These are phyloP conservation scores for Giardia muris DNA, from an alignment of 208 protist species.

Conservation along the genomic window DNA sequence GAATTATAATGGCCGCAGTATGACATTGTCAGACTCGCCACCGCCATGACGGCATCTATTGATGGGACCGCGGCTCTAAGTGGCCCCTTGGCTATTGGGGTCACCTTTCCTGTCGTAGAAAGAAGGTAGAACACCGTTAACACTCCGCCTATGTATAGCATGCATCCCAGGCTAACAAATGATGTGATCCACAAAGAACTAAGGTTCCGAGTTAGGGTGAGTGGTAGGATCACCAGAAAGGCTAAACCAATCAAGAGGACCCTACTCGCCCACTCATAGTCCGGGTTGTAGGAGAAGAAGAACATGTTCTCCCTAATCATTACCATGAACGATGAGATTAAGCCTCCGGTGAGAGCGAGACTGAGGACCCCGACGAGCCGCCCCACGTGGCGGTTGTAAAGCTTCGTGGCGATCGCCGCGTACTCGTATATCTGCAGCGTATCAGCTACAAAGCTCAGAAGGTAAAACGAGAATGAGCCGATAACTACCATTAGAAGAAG, in stretches of 20 bases:
- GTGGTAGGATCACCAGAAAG: background rate
- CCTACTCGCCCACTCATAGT: background rate
- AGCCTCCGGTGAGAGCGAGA: background rate
- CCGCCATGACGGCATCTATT: background rate
- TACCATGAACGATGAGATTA: background rate
- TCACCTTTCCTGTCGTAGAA: background rate
- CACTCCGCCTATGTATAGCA: background rate
- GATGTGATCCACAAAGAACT: background rate
- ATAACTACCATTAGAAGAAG: background rate
- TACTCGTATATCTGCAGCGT: background rate
- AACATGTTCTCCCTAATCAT: background rate
- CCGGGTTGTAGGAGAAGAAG: background rate
- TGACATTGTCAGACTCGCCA: background rate
- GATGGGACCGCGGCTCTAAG: background rate
- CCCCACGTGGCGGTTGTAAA: background rate
- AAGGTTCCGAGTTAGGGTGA: background rate
- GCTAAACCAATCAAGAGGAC: background rate
- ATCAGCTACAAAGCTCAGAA: background rate
- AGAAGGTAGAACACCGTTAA: background rate
- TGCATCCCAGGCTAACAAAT: background rate
- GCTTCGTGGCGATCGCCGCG: background rate
- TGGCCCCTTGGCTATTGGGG: background rate
- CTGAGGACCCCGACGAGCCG: background rate
- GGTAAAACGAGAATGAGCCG: background rate
- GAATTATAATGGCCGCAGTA: background rate